These are phyloP conservation scores for Phytophthora uliginosa DNA, from an alignment of 352 stramenopile genomes.

Conservation along the genomic window DNA sequence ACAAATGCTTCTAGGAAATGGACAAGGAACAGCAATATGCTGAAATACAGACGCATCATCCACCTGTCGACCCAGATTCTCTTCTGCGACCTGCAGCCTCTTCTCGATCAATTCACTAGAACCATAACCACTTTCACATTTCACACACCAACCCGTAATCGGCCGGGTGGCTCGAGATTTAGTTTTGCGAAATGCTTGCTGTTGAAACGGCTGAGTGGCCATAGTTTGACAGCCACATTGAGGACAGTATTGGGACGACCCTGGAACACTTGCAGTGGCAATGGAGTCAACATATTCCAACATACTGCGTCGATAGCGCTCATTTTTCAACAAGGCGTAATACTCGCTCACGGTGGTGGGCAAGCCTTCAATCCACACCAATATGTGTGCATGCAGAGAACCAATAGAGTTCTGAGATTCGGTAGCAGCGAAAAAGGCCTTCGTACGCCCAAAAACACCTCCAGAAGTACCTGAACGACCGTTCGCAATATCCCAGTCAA, in stretches of 20 bases:
- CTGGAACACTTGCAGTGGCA: background rate
- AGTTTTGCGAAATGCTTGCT: constrained; percentile 3
- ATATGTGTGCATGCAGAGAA: constrained; percentile 7
- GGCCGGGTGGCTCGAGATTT: background rate
- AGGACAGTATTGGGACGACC: background rate
- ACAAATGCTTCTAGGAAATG: background rate
- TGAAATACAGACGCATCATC: background rate
- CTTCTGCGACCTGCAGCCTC: background rate
- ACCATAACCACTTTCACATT: background rate
- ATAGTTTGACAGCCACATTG: background rate
- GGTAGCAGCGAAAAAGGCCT: constrained; percentile 4
- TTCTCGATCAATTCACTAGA: constrained; percentile 1
- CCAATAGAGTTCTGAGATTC: constrained; percentile 16
- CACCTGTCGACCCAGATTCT: too few species aligned
- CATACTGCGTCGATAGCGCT: background rate
- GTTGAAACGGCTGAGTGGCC: background rate
- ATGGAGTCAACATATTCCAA: background rate
- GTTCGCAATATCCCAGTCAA: constrained; percentile 1
- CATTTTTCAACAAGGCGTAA: background rate
- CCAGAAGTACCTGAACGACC: background rate
- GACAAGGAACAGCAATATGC: background rate
- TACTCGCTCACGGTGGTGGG: background rate
- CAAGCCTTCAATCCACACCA: constrained; percentile 13
- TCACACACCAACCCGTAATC: too few species aligned
- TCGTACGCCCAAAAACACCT: constrained; percentile 6